Evolutionary conservation across 352 stramenopile species (phyloP).

Genomic region (Globisporangium paroecandrum): DNA sequence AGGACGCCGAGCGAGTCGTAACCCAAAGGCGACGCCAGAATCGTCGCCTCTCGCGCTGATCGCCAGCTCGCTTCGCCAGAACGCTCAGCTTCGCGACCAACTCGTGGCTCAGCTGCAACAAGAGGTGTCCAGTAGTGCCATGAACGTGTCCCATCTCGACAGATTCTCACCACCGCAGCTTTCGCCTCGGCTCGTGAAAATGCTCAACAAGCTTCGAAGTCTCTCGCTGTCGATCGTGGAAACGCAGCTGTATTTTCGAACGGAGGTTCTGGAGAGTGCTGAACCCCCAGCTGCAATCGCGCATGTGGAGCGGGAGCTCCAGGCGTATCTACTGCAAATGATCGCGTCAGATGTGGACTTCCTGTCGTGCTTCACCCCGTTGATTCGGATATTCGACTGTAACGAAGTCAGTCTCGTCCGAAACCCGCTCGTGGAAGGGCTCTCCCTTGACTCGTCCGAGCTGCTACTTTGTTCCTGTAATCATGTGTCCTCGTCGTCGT

Average conservation of each 20-base stretch:
- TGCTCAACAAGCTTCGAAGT: conserved; percentile 57
- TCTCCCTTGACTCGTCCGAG: conserved; percentile 66
- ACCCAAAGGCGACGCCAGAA: not conserved
- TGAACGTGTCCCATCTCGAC: conserved; percentile 21
- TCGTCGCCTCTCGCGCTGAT: conserved; percentile 31
- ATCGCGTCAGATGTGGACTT: conserved; percentile 47
- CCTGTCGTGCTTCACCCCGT: conserved; percentile 27
- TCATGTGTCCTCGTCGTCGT: conserved; percentile 21
- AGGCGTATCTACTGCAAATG: conserved; percentile 44
- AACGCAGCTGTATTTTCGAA: conserved; percentile 53
- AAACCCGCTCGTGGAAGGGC: conserved; percentile 63
- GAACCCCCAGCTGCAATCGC: conserved; percentile 13
- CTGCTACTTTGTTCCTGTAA: conserved; percentile 66
- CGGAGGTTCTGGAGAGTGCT: conserved; percentile 20
- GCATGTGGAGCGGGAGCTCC: conserved; percentile 42
- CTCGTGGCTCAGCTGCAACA: conserved; percentile 39
- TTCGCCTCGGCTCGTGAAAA: conserved; percentile 33
- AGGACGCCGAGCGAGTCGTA: not conserved
- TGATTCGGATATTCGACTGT: conserved; percentile 44
- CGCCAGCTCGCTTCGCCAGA: conserved; percentile 46
- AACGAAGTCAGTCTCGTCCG: conserved; percentile 40
- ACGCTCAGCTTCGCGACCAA: conserved; percentile 42
- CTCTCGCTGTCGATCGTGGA: conserved; percentile 64
- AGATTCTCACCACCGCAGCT: conserved; percentile 26
- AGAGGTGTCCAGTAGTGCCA: conserved; percentile 23